A percentile compares a stretch with the other conserved stretches of the same genome.
phyloP scores from a whole-genome alignment of 2,329 filamentous ascomycete species.

The Exophiala viscosa region DNA sequence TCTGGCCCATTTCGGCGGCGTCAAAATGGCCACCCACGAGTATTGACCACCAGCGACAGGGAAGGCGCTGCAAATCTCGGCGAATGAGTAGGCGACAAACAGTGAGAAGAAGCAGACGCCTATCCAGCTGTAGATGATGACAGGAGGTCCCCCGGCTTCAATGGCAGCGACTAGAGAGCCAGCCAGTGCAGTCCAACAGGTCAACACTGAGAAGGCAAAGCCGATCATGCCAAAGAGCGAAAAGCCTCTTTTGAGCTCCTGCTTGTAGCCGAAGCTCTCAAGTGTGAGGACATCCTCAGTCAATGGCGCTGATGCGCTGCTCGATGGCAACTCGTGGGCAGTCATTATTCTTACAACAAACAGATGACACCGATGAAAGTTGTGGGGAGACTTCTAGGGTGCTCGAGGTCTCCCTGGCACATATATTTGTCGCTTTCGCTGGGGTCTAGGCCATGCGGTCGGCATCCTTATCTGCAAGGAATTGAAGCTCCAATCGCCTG shows the following conservation, averaged over 20 bases:
- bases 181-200: too few relatives aligned
- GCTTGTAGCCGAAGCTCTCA: constrained; percentile 1
- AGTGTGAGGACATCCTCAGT: constrained; percentile 10
- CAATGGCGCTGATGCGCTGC: neutral
- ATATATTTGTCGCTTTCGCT: constrained; percentile 2
- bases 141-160: too few relatives aligned
- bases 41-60: constrained; percentile 48
- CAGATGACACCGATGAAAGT: neutral
- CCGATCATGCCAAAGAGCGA: constrained; percentile 55
- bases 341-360: neutral
- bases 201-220: too few relatives aligned
- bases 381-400: constrained; percentile 1
- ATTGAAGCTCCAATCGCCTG: neutral
- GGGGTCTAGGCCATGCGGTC: constrained; percentile 1
- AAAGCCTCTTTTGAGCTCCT: constrained; percentile 56
- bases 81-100: too few relatives aligned
- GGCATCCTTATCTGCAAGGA: constrained; percentile 6
- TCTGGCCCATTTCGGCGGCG: constrained; percentile 30
- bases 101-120: too few relatives aligned
- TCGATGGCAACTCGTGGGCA: constrained; percentile 2
- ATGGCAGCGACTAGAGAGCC: too few relatives aligned
- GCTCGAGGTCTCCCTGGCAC: neutral
- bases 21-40: constrained; percentile 40
- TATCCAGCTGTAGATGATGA: too few relatives aligned
- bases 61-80: constrained; percentile 42